A percentile compares a stretch with the other conserved stretches of the same genome.
These are phyloP conservation scores for Penicillium soppii DNA, from an alignment of 495 filamentous ascomycete species.

Conservation along the genomic window DNA sequence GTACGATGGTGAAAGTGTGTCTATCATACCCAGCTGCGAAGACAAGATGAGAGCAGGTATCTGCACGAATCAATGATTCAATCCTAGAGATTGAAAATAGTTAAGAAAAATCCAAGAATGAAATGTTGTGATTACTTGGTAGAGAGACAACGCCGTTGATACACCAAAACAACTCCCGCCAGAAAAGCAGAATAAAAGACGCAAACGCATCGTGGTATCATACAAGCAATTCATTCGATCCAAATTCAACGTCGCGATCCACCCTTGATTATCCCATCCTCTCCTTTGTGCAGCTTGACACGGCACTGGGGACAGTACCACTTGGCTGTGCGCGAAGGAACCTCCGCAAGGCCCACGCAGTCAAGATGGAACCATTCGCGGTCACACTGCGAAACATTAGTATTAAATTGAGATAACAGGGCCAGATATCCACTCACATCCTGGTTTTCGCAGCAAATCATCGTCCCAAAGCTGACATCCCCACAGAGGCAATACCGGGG, in stretches of 20 bases:
- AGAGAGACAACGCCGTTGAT: conserved; percentile 6
- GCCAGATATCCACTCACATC: conserved; percentile 62
- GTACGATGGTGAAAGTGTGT: no score
- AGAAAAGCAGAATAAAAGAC: conserved; percentile 7
- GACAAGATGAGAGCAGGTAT: no score
- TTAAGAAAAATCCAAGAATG: no score
- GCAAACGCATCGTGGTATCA: conserved; percentile 32
- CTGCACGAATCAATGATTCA: no score
- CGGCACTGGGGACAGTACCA: conserved; percentile 95
- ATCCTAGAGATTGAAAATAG: no score
- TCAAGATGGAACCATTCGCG: conserved; percentile 93
- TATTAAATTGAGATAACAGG: conserved; percentile 3
- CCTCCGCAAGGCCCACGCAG: conserved; percentile 76
- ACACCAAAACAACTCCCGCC: not conserved
- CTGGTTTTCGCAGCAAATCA: conserved; percentile 92
- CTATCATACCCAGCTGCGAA: no score
- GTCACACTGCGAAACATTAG: conserved; percentile 53
- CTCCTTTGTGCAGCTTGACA: conserved; percentile 57
- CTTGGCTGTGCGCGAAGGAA: conserved; percentile 75
- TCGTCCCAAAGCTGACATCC: conserved; percentile 86
- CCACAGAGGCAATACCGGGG: conserved; percentile 89
- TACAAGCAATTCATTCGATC: conserved; percentile 16
- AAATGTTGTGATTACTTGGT: not conserved
- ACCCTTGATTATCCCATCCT: conserved; percentile 40
- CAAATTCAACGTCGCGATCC: conserved; percentile 31